Evolutionary conservation across 495 filamentous ascomycete species (phyloP).

Genomic region (Aspergillus steynii): DNA sequence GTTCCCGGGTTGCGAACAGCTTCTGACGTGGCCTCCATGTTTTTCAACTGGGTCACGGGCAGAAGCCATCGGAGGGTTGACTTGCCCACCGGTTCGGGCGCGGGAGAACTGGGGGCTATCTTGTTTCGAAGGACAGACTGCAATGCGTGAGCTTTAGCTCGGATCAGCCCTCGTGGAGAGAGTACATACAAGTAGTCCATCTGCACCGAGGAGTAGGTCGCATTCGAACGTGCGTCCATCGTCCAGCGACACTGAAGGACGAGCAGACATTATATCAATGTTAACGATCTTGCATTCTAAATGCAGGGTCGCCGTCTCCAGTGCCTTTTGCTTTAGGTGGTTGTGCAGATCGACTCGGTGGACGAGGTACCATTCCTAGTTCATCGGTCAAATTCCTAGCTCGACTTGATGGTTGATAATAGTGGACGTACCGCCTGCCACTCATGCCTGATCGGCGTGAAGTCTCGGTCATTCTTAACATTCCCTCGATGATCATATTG

Average conservation of each 20-base stretch:
- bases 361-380: constrained; percentile 38
- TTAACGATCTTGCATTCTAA: constrained; percentile 51
- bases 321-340: constrained; percentile 41
- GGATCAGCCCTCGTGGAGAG: neutral
- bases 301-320: constrained; percentile 44
- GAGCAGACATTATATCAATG: constrained; percentile 42
- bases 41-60: constrained; percentile 17
- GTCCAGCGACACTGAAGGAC: constrained; percentile 42
- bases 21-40: constrained; percentile 12
- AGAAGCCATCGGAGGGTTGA: constrained; percentile 32
- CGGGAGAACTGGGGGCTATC: constrained; percentile 21
- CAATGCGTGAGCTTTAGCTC: neutral
- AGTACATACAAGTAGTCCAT: constrained; percentile 46
- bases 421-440: constrained; percentile 26
- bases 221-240: constrained; percentile 51
- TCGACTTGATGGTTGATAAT: neutral
- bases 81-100: constrained; percentile 25
- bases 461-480: constrained; percentile 23
- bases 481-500: constrained; percentile 21
- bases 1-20: constrained; percentile 22
- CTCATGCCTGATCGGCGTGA: constrained; percentile 16
- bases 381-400: constrained; percentile 2
- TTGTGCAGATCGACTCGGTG: constrained; percentile 57
- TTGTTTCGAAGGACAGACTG: constrained; percentile 26
- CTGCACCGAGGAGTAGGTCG: constrained; percentile 60